A percentile compares a stretch with the other conserved stretches of the same genome.
These are phyloP conservation scores for Ustilaginoidea virens DNA, from an alignment of 2,329 filamentous ascomycete genomes.

Conservation along the genomic window DNA sequence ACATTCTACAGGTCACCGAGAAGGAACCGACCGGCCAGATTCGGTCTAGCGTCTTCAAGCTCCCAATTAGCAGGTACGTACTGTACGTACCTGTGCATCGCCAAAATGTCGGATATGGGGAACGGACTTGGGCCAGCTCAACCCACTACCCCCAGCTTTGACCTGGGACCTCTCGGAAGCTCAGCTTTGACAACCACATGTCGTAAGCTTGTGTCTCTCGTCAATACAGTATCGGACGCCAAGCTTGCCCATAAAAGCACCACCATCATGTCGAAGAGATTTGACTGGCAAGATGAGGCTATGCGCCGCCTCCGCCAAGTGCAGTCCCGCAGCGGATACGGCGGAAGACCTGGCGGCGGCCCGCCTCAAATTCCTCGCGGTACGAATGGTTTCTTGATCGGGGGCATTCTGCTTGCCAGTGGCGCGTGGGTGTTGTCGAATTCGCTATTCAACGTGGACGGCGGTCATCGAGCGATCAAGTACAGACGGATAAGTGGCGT, in stretches of 20 bases:
- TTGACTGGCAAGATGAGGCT: slow-evolving; percentile 33
- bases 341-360: slow-evolving; percentile 23
- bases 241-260: no score
- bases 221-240: no score
- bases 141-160: no score
- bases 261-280: slow-evolving; percentile 17
- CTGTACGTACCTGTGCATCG: no score
- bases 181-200: neutral
- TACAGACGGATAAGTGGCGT: slow-evolving; percentile 88
- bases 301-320: slow-evolving; percentile 34
- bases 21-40: no score
- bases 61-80: no score
- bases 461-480: slow-evolving; percentile 97
- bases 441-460: slow-evolving; percentile 72
- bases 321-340: slow-evolving; percentile 25
- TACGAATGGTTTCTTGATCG: slow-evolving; percentile 23
- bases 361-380: slow-evolving; percentile 24
- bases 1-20: no score
- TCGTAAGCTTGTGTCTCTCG: no score
- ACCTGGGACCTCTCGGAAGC: neutral
- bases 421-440: slow-evolving; percentile 39
- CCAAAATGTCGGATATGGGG: neutral
- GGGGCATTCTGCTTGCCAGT: slow-evolving; percentile 28
- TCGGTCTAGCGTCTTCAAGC: no score
- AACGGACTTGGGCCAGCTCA: neutral